Percentiles rank a stretch among this genome's conserved stretches.
Conservation (phyloP, 73 alveolate genomes). For the Durusdinium trenchii region DNA sequence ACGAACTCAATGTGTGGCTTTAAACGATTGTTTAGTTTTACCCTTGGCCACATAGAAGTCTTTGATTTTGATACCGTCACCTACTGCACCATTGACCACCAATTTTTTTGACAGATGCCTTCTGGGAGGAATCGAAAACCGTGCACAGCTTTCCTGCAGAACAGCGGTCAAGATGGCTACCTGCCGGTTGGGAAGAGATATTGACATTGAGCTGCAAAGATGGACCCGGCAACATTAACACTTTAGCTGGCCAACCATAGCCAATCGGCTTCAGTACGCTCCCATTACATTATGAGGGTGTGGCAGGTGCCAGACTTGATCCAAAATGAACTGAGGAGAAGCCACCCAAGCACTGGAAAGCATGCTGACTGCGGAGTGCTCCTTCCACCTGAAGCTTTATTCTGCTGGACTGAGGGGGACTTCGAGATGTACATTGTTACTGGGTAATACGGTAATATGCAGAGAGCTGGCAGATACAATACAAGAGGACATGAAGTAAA, state of each 20-base stretch:
- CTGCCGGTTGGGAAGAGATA: neutral
- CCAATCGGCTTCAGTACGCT: neutral
- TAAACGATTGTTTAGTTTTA: no score
- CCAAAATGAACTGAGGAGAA: constrained; percentile 29
- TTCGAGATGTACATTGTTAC: constrained; percentile 46
- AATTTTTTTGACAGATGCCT: no score
- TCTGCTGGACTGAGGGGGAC: constrained; percentile 69
- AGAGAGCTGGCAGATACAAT: no score
- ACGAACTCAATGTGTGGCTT: no score
- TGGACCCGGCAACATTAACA: neutral
- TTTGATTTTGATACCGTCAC: no score
- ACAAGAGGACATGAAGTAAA: no score
- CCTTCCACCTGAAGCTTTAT: constrained; percentile 64
- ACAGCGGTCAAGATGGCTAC: constrained; percentile 93
- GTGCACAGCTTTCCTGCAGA: constrained; percentile 48
- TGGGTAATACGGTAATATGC: no score
- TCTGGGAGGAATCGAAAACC: no score
- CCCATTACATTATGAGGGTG: neutral
- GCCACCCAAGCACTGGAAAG: constrained; percentile 46
- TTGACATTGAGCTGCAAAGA: constrained; percentile 38
- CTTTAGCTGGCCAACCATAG: neutral
- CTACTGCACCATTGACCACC: no score
- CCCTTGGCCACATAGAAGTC: no score
- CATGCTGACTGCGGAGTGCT: neutral
- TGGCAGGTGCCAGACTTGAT: neutral